Evolutionary conservation across 768 basidiomycete genomes (phyloP).

Genomic region (Lentinus brumalis): DNA sequence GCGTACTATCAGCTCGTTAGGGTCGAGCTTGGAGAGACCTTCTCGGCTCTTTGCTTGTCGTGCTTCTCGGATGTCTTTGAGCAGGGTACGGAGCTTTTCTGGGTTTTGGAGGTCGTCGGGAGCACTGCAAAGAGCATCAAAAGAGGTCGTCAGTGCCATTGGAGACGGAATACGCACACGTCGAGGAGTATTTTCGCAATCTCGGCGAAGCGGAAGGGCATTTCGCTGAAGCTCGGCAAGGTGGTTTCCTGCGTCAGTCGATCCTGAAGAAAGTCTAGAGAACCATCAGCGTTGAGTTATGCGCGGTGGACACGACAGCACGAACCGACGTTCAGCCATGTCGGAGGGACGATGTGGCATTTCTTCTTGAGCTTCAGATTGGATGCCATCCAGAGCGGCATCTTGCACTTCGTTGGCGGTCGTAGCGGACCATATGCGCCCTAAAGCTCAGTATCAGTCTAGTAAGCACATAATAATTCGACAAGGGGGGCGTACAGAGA

Average conservation of each 20-base stretch:
- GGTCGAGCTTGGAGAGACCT: constrained; percentile 78
- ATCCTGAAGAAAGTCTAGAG: constrained; percentile 80
- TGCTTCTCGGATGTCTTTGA: constrained; percentile 95
- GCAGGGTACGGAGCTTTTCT: constrained; percentile 78
- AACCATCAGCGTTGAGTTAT: not conserved
- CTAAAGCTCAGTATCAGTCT: constrained; percentile 39
- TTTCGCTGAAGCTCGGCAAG: constrained; percentile 67
- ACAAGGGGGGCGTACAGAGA: constrained; percentile 59
- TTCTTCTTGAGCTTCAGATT: constrained; percentile 94
- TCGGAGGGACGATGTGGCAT: constrained; percentile 88
- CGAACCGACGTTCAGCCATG: constrained; percentile 87
- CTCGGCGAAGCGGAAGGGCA: constrained; percentile 90
- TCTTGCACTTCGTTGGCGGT: constrained; percentile 79
- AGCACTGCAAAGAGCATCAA: constrained; percentile 54
- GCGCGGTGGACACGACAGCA: not conserved
- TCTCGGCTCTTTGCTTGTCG: constrained; percentile 92
- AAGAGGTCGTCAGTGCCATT: not conserved
- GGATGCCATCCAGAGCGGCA: constrained; percentile 97
- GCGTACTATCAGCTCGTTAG: constrained; percentile 78
- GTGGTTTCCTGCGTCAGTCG: constrained; percentile 74
- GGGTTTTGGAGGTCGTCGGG: constrained; percentile 87
- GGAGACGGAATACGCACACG: constrained; percentile 49
- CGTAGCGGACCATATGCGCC: constrained; percentile 91
- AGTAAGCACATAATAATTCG: constrained; percentile 2
- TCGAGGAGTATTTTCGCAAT: constrained; percentile 92